Conservation (phyloP, 495 filamentous ascomycete species). For the Pseudomonodictys pantanalensis region DNA sequence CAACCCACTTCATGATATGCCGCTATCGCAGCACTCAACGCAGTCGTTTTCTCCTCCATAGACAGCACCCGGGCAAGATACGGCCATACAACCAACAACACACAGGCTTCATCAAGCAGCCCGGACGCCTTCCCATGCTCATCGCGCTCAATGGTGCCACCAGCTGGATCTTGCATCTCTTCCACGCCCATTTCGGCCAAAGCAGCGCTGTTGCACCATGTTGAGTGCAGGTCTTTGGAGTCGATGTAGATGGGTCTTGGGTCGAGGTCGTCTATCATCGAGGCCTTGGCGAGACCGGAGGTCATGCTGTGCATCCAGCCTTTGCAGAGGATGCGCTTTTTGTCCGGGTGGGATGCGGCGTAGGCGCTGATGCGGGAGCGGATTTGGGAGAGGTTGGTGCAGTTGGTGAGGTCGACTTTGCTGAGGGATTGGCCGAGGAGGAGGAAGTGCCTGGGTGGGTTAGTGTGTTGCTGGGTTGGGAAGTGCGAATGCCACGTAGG, state of each 20-base stretch:
- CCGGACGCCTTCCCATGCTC: slow-evolving; percentile 52
- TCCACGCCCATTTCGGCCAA: slow-evolving; percentile 52
- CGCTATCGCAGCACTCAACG: slow-evolving; percentile 49
- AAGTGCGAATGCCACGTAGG: no score
- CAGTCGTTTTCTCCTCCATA: slow-evolving; percentile 52
- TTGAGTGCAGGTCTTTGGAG: slow-evolving; percentile 60
- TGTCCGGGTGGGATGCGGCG: slow-evolving; percentile 49
- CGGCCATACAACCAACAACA: slow-evolving; percentile 58
- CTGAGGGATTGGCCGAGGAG: slow-evolving; percentile 58
- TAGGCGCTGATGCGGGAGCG: slow-evolving; percentile 49
- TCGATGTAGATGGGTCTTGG: slow-evolving; percentile 60
- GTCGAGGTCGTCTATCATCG: slow-evolving; percentile 53
- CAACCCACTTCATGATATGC: slow-evolving; percentile 57
- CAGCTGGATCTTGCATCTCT: slow-evolving; percentile 51
- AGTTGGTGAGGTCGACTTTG: slow-evolving; percentile 54
- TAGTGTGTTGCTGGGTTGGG: no score
- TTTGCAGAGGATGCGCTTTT: slow-evolving; percentile 53
- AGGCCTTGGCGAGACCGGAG: slow-evolving; percentile 49
- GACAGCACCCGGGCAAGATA: slow-evolving; percentile 52
- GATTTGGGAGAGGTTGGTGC: slow-evolving; percentile 56
- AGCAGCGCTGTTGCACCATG: slow-evolving; percentile 59
- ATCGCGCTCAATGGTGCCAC: slow-evolving; percentile 57
- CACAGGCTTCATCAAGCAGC: slow-evolving; percentile 57
- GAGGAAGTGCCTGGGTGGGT: slow-evolving; percentile 61
- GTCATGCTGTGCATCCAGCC: slow-evolving; percentile 64